Conservation (phyloP, 1,139 yeast genomes). For the Magnusiomyces tetraspermus region DNA sequence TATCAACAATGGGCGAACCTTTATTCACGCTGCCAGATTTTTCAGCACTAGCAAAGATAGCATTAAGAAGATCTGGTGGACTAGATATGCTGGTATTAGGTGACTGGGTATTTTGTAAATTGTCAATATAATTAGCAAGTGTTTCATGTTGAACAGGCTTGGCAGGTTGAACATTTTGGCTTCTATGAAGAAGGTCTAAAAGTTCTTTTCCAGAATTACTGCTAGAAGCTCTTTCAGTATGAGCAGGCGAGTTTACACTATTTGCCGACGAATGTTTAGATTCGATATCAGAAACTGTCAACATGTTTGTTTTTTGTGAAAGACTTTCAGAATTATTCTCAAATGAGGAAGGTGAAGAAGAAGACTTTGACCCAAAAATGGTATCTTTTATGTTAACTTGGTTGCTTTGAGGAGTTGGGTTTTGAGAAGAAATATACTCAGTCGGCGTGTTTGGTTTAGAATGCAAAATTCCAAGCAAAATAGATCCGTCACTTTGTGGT, state of each 20-base stretch:
- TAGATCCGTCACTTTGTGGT: neutral
- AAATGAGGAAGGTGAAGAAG: neutral
- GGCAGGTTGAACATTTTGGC: neutral
- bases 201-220: neutral
- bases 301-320: neutral
- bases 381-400: constrained; percentile 1
- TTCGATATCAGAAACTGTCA: neutral
- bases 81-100: neutral
- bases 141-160: neutral
- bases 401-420: neutral
- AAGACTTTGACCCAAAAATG: neutral
- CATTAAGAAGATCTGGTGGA: neutral
- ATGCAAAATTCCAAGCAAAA: neutral
- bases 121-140: neutral
- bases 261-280: neutral
- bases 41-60: neutral
- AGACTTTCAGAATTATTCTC: neutral
- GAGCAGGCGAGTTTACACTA: no score
- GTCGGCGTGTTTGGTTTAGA: neutral
- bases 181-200: neutral
- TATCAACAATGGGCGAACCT: no score
- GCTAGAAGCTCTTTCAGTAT: no score
- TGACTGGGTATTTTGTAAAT: neutral
- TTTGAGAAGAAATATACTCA: neutral
- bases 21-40: neutral